Conservation (phyloP, 164 flowering plant species). For the Akebia trifoliata region DNA sequence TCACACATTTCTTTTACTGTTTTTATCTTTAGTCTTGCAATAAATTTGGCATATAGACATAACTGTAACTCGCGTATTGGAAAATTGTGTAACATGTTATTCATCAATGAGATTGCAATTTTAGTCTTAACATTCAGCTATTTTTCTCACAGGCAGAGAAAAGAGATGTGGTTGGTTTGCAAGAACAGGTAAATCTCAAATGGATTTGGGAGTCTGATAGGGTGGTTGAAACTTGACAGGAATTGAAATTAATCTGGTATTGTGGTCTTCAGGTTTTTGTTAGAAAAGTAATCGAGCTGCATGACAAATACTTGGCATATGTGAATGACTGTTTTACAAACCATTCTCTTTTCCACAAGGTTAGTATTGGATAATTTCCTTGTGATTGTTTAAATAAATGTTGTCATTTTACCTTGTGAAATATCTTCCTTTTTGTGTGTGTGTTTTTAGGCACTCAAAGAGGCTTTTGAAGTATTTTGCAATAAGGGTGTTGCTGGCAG, state of each 20-base stretch:
- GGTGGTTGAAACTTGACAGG: not conserved
- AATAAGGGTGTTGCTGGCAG: slow-evolving; percentile 89
- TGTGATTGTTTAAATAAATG: not conserved
- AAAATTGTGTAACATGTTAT: no score
- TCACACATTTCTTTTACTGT: no score
- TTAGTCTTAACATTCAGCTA: slow-evolving; percentile 1
- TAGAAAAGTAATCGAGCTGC: slow-evolving; percentile 85
- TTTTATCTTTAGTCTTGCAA: no score
- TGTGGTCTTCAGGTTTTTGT: slow-evolving; percentile 62
- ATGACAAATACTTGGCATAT: slow-evolving; percentile 84
- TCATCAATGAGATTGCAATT: no score
- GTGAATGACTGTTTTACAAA: slow-evolving; percentile 72
- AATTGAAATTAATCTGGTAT: slow-evolving; percentile 13
- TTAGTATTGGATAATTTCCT: slow-evolving; percentile 18
- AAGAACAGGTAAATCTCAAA: slow-evolving; percentile 65
- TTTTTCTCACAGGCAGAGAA: slow-evolving; percentile 62
- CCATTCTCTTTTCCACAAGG: slow-evolving; percentile 97
- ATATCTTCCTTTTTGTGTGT: no score
- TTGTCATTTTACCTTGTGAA: slow-evolving; percentile 5
- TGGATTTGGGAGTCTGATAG: not conserved
- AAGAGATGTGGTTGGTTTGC: slow-evolving; percentile 69
- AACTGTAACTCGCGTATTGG: no score
- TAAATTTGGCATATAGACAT: no score
- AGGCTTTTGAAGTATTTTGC: slow-evolving; percentile 90
- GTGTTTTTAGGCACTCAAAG: slow-evolving; percentile 78